A percentile compares a stretch with the other conserved stretches of the same genome.
Evolutionary conservation across 208 protist genomes (phyloP).

Genomic region (Hexamita inflata): DNA sequence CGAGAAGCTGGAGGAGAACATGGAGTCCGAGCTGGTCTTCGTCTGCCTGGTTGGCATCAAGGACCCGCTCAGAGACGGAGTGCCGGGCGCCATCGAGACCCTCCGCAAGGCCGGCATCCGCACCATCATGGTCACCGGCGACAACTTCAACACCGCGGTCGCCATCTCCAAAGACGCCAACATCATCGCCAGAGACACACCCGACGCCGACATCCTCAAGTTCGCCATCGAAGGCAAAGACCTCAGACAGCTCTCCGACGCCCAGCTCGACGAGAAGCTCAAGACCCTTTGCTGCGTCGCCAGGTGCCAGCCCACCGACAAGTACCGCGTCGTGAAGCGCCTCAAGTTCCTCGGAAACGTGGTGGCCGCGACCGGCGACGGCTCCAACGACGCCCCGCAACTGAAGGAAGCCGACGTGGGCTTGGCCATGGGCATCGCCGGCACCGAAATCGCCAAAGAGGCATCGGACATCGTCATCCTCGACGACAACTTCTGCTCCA

Average conservation of each 20-base stretch:
- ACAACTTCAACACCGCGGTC: slow-evolving; percentile 57
- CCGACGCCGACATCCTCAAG: slow-evolving; percentile 50
- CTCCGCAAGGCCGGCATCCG: slow-evolving; percentile 57
- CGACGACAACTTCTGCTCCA: slow-evolving; percentile 89
- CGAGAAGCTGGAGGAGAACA: neutral
- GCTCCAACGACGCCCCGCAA: slow-evolving; percentile 76
- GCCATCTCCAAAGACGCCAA: slow-evolving; percentile 53
- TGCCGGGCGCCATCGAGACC: neutral
- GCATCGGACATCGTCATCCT: slow-evolving; percentile 71
- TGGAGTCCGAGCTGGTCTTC: slow-evolving; percentile 1
- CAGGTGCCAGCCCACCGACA: slow-evolving; percentile 41
- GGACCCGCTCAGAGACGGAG: slow-evolving; percentile 8
- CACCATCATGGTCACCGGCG: slow-evolving; percentile 69
- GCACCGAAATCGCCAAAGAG: slow-evolving; percentile 74
- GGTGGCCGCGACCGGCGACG: slow-evolving; percentile 39
- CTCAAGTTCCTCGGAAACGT: slow-evolving; percentile 23
- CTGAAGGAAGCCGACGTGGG: slow-evolving; percentile 80
- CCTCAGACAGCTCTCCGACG: slow-evolving; percentile 54
- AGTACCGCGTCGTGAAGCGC: slow-evolving; percentile 27
- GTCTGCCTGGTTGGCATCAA: slow-evolving; percentile 25
- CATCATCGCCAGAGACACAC: slow-evolving; percentile 53
- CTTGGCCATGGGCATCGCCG: slow-evolving; percentile 79
- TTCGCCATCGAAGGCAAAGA: too few species aligned
- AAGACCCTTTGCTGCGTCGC: slow-evolving; percentile 52
- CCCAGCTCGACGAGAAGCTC: slow-evolving; percentile 56